Base-by-base conservation (phyloP, 2,329 filamentous ascomycete species). In the Aspergillus tanneri region DNA sequence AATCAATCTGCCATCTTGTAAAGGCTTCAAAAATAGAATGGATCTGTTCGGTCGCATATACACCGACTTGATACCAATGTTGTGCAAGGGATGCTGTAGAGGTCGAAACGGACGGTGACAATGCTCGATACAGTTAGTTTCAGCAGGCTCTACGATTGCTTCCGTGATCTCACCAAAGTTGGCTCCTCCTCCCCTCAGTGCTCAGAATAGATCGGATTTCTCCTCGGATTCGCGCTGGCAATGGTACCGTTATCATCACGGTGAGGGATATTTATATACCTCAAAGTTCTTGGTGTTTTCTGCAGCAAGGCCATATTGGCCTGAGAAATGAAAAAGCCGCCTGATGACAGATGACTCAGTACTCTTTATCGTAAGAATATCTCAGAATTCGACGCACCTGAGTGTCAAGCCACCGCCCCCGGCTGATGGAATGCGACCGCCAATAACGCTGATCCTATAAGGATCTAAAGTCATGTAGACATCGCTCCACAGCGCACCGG, bases 341-440 rank as follows among this genome's bases (percentile, higher is more conserved):
- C 27, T 30, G 27, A 10, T n/a, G 11, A 1, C 5, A 10, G 14
- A 30, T 10, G 27, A 4, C n/a, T 30, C 14, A 30, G 27, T 7
- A n/a, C 5, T 12, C 27, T 12, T 30, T 12, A 30, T 6, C 9
- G 11, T 30, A 11, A n/a, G 9, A 30, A 7, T 50, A 23, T 52
- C 51, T 34, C 57, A 48, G 43, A 50, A 58, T 9, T 52, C 53
- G 10, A 57, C 44, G 4, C 54, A 25, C 60, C 74, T 5, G 0
- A 77, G 68, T 3, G 72, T 55, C 21, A 77, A 64, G 2, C 76
- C 77, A 4, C 70, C 65, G 1, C 78, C 73, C 11, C 74, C 74
- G 8, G 77, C 70, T 4, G 61, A 60, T 0, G 69, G 62, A 10
- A 69, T 66, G 12, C 77, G 68, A 1, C 75, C 76, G 0, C 76